Percentiles rank a stretch among this genome's conserved stretches.
Evolutionary conservation across 2,329 filamentous ascomycete genomes (phyloP).

Genomic region (Exophiala viscosa): DNA sequence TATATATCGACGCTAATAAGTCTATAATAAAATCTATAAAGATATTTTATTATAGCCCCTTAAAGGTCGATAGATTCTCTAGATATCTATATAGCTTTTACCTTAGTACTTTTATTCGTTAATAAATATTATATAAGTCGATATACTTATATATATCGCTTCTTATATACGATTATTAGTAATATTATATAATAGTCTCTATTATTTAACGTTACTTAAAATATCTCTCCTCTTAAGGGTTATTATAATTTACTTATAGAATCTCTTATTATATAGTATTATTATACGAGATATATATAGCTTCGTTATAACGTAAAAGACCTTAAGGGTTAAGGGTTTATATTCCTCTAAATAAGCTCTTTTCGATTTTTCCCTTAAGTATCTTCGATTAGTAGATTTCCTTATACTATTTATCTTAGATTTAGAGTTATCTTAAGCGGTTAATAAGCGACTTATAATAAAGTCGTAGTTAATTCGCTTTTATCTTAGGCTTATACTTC

Average conservation of each 20-base stretch:
- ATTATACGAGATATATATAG: conserved; percentile 5
- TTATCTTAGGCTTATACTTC: no score
- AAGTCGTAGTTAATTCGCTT: no score
- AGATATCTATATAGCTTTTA: conserved; percentile 9
- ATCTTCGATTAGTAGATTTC: background rate
- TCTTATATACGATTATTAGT: conserved; percentile 2
- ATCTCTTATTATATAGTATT: conserved; percentile 4
- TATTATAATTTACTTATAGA: conserved; percentile 7
- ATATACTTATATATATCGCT: conserved; percentile 10
- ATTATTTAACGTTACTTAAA: conserved; percentile 1
- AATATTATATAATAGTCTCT: conserved; percentile 3
- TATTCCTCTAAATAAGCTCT: background rate
- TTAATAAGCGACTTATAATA: no score
- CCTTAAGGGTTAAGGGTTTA: conserved; percentile 5
- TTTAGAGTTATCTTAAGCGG: background rate
- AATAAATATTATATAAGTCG: conserved; percentile 7
- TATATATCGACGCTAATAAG: background rate
- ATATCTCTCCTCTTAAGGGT: conserved; percentile 7
- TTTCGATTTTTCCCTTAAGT: background rate
- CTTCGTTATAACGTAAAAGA: background rate
- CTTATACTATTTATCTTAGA: background rate
- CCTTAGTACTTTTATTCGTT: background rate
- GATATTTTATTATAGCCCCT: conserved; percentile 4
- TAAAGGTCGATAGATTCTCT: background rate
- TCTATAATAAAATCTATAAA: conserved; percentile 13